phyloP scores from a whole-genome alignment of 306 rosid genomes.

The Castanea sativa region DNA sequence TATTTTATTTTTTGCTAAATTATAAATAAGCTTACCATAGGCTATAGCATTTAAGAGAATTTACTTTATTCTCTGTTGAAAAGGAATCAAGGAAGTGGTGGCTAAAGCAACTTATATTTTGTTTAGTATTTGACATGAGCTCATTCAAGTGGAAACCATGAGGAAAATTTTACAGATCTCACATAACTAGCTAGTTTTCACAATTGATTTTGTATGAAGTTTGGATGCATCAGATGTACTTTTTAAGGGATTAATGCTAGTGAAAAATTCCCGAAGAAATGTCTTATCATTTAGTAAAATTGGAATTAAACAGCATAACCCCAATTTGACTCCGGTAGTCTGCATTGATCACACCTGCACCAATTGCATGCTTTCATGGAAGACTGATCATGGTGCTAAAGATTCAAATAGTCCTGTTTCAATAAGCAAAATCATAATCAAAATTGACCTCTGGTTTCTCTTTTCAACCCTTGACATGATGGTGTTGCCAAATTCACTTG shows the following conservation, averaged over 20 bases:
- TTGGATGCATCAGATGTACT: not conserved
- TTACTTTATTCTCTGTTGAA: no score
- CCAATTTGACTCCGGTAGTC: not conserved
- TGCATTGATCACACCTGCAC: not conserved
- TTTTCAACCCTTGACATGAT: not conserved
- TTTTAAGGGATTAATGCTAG: not conserved
- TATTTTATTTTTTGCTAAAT: no score
- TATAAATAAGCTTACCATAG: no score
- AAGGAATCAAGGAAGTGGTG: no score
- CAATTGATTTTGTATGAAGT: no score
- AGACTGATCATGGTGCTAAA: not conserved
- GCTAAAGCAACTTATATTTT: no score
- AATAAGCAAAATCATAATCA: not conserved
- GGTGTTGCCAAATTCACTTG: not conserved
- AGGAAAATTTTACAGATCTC: no score
- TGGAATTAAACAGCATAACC: not conserved
- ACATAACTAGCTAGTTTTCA: no score
- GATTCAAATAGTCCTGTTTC: not conserved
- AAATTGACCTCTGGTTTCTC: not conserved
- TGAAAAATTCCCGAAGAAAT: not conserved
- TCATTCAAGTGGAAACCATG: no score
- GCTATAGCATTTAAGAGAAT: no score
- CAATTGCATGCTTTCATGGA: not conserved
- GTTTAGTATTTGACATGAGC: no score
- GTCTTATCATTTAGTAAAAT: not conserved